Evolutionary conservation across 108 stramenopile genomes (phyloP).

Genomic region (Nitzschia inconspicua): DNA sequence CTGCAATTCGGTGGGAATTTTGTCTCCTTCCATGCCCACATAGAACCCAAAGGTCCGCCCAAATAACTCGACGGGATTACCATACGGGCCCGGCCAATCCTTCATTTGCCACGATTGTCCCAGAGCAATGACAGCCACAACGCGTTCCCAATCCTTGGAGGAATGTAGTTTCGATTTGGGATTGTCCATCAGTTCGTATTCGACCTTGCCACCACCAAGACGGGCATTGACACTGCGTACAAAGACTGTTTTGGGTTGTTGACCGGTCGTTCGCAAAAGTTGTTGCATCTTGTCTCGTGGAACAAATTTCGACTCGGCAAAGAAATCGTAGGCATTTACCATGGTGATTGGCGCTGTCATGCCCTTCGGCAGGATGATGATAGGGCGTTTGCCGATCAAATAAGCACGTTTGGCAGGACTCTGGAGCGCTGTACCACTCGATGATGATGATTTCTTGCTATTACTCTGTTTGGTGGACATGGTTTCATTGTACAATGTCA

Average conservation of each 20-base stretch:
- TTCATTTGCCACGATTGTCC: slow-evolving; percentile 98
- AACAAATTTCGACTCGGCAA: slow-evolving; percentile 70
- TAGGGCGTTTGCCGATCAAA: slow-evolving; percentile 67
- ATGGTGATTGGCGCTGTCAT: slow-evolving; percentile 87
- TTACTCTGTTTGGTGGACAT: slow-evolving; percentile 28
- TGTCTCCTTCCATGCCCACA: slow-evolving; percentile 74
- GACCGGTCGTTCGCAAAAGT: slow-evolving; percentile 23
- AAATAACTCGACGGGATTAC: slow-evolving; percentile 84
- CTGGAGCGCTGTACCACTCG: background rate
- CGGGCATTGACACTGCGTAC: slow-evolving; percentile 49
- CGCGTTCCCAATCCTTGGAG: slow-evolving; percentile 85
- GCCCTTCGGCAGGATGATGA: slow-evolving; percentile 94
- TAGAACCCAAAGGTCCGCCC: slow-evolving; percentile 69
- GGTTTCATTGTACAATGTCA: slow-evolving; percentile 73
- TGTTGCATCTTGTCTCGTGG: slow-evolving; percentile 68
- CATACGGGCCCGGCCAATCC: slow-evolving; percentile 75
- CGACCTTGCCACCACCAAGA: slow-evolving; percentile 57
- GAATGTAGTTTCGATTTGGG: slow-evolving; percentile 53
- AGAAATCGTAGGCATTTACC: slow-evolving; percentile 87
- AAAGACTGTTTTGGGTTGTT: slow-evolving; percentile 22
- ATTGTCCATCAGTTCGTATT: slow-evolving; percentile 92
- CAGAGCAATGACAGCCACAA: slow-evolving; percentile 91
- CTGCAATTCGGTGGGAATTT: slow-evolving; percentile 56
- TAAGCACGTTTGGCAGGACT: slow-evolving; percentile 17
- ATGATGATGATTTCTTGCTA: background rate